Evolutionary conservation across 371 early-diverging fungal species (phyloP), one percentile per base, ranked within the genome.

Genomic region (Actinomucor elegans): DNA sequence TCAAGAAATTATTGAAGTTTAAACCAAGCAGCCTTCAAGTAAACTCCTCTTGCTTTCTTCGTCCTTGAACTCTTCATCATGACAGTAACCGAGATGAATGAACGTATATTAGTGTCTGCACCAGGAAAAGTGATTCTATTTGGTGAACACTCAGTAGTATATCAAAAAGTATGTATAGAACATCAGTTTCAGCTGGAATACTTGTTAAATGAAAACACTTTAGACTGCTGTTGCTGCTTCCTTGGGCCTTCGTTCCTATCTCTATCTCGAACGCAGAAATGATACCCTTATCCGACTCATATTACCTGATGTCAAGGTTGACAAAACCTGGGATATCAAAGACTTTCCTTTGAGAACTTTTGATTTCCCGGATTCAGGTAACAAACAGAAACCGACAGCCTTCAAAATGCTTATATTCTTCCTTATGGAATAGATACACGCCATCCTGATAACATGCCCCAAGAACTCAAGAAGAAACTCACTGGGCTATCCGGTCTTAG

Each of bases 121-220:
- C 99, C 99, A 0, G 99, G 94, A 48, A 98, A 98, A 69, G 90
- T 92, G 55, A 98, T 98, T 57, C 66, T 97, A 42, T 96, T 97
- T 81, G 99, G 99, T 41, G 99, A 98, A 62, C 99, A 98, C 57
- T 93, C 96, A 1, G 98, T 96, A 11, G 98, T 98, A 18, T 92
- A 98, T 66, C 91, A 93, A 59, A 95, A 94, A 84, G 92, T 92
- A 74, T 5, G 26, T 32, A 23, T 8, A 21, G 43, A 3, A 7
- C 10, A 18, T 37, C n/a, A n/a, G n/a, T n/a, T n/a, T n/a, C n/a
- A n/a, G n/a, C n/a, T n/a, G n/a, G n/a, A n/a, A n/a, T n/a, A n/a
- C n/a, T n/a, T n/a, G n/a, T n/a, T n/a, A n/a, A n/a, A n/a, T n/a
- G n/a, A n/a, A 23, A n/a, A 31, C 15, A 12, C n/a, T 17, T 10